Conservation (phyloP, 2,329 filamentous ascomycete genomes). For the Alternaria angustiovoidea region DNA sequence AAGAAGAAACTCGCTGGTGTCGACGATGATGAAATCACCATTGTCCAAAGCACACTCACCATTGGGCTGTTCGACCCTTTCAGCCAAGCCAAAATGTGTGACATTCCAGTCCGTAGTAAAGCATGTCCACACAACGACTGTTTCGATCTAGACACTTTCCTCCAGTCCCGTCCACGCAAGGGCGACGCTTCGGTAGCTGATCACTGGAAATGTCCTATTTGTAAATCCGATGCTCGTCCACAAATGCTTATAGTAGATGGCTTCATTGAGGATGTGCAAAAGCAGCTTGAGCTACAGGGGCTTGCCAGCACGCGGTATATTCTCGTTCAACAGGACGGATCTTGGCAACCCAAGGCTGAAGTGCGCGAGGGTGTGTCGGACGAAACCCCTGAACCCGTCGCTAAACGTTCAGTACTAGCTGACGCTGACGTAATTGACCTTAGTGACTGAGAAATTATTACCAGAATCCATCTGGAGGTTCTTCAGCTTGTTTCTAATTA, state of each 20-base stretch:
- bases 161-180: conserved; percentile 56
- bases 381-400: background rate
- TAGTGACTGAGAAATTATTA: conserved; percentile 13
- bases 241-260: conserved; percentile 74
- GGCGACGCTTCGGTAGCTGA: conserved; percentile 61
- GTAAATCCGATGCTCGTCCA: conserved; percentile 78
- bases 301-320: conserved; percentile 67
- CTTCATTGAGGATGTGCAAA: conserved; percentile 72
- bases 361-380: conserved; percentile 13
- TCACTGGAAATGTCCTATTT: conserved; percentile 88
- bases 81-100: conserved; percentile 62
- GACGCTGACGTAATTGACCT: conserved; percentile 19
- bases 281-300: conserved; percentile 60
- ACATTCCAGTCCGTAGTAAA: conserved; percentile 73
- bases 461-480: background rate
- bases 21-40: conserved; percentile 66
- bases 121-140: conserved; percentile 82
- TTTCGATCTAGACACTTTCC: conserved; percentile 86
- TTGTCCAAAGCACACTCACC: conserved; percentile 52
- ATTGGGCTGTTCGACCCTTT: conserved; percentile 60
- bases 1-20: conserved; percentile 60
- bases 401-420: background rate
- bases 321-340: conserved; percentile 68
- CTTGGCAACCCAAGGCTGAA: conserved; percentile 65
- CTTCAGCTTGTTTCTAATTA: background rate